These are phyloP conservation scores for Hypocreales sp. DNA, from an alignment of 2,329 filamentous ascomycete genomes.

Conservation along the genomic window DNA sequence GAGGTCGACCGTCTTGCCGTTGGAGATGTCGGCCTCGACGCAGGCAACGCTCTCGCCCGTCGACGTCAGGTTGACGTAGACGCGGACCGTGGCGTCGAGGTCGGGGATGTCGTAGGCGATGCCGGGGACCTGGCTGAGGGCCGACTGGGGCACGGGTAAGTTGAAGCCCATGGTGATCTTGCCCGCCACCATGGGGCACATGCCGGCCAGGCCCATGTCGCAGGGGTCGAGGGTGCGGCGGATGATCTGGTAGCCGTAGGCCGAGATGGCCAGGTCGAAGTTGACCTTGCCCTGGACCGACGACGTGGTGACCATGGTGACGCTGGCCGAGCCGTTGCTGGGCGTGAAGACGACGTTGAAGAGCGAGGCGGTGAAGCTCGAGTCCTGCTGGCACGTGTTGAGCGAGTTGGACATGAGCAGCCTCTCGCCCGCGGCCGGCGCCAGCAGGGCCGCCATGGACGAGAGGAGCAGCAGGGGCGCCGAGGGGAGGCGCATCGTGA, in stretches of 20 bases:
- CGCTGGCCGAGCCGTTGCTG: slow-evolving; percentile 53
- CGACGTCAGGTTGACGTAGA: slow-evolving; percentile 61
- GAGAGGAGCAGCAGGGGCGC: slow-evolving; percentile 29
- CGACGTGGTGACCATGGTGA: slow-evolving; percentile 69
- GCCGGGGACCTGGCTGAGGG: slow-evolving; percentile 53
- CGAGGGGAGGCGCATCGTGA: slow-evolving; percentile 29
- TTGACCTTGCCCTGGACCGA: slow-evolving; percentile 68
- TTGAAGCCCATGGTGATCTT: slow-evolving; percentile 64
- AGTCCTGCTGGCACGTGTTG: slow-evolving; percentile 71
- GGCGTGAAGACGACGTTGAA: slow-evolving; percentile 78
- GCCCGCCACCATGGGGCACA: slow-evolving; percentile 85
- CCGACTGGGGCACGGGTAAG: slow-evolving; percentile 38
- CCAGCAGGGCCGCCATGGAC: slow-evolving; percentile 24
- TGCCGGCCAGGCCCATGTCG: slow-evolving; percentile 48
- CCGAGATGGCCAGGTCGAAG: slow-evolving; percentile 61
- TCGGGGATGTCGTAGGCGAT: slow-evolving; percentile 86
- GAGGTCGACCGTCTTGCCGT: slow-evolving; percentile 83
- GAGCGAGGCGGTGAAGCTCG: slow-evolving; percentile 71
- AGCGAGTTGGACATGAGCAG: slow-evolving; percentile 72
- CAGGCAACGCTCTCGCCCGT: slow-evolving; percentile 57
- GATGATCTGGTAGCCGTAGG: slow-evolving; percentile 68
- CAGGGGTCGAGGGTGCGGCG: slow-evolving; percentile 62
- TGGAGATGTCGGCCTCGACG: slow-evolving; percentile 75
- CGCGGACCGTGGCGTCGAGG: slow-evolving; percentile 69
- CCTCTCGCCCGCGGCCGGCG: slow-evolving; percentile 41